Evolutionary conservation across 352 stramenopile species (phyloP).

Genomic region (Pilasporangium apinafurcum): DNA sequence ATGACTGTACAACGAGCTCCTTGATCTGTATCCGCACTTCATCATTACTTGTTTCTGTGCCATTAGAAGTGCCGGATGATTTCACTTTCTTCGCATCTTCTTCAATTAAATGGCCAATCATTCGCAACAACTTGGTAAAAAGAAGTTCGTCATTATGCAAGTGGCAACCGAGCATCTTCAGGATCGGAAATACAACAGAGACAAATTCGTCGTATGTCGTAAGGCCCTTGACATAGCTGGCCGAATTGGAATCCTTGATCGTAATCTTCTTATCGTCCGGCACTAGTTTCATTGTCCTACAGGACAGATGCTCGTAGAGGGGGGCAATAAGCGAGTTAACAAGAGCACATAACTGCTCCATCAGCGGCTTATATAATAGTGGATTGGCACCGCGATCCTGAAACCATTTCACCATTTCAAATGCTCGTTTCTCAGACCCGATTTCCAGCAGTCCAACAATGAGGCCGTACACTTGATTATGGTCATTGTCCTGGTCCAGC

Average conservation of each 20-base stretch:
- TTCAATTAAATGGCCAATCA: constrained; percentile 47
- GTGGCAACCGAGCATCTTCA: constrained; percentile 59
- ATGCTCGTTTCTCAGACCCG: constrained; percentile 45
- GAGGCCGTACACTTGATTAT: constrained; percentile 80
- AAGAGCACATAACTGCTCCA: constrained; percentile 52
- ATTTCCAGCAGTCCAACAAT: constrained; percentile 80
- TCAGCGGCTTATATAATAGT: constrained; percentile 54
- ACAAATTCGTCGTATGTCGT: constrained; percentile 36
- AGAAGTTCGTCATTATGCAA: constrained; percentile 67
- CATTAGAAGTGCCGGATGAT: constrained; percentile 6
- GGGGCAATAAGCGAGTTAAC: constrained; percentile 57
- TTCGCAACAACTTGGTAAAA: constrained; percentile 67
- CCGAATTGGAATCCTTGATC: background rate
- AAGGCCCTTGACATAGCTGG: constrained; percentile 28
- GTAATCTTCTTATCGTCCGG: background rate
- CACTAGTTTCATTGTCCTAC: constrained; percentile 40
- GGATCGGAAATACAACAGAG: constrained; percentile 38
- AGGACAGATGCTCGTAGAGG: constrained; percentile 53
- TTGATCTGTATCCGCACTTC: constrained; percentile 26
- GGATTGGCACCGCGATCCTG: constrained; percentile 56
- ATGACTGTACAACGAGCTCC: constrained; percentile 44
- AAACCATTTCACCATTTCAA: constrained; percentile 82
- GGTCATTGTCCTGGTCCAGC: constrained; percentile 18
- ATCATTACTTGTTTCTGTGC: background rate
- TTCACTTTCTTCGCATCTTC: constrained; percentile 20